phyloP scores from a whole-genome alignment of 768 basidiomycete genomes.

The Suillus variegatus region DNA sequence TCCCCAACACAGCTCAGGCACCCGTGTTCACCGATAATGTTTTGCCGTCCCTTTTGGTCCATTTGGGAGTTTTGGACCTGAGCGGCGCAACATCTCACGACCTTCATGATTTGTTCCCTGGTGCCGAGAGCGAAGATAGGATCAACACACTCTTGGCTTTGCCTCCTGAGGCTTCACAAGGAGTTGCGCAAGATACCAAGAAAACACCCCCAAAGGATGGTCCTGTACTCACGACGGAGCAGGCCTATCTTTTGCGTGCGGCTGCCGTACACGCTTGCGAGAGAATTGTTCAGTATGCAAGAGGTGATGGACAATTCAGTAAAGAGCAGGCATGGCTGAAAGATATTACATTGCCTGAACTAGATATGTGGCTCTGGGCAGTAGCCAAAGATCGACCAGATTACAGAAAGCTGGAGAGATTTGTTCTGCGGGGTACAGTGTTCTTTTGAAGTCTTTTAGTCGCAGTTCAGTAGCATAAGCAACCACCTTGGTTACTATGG shows the following conservation, averaged over 20 bases:
- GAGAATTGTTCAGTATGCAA: conserved; percentile 59
- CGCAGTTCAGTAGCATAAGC: background rate
- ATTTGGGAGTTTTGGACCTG: conserved; percentile 74
- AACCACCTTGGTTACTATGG: background rate
- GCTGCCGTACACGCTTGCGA: conserved; percentile 82
- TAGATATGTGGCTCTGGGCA: conserved; percentile 84
- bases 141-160: conserved; percentile 43
- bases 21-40: conserved; percentile 84
- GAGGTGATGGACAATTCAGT: conserved; percentile 22
- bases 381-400: conserved; percentile 78
- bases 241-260: conserved; percentile 75
- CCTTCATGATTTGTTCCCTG: conserved; percentile 51
- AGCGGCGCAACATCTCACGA: conserved; percentile 43
- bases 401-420: conserved; percentile 65
- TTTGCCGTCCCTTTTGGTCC: conserved; percentile 77
- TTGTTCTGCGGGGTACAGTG: conserved; percentile 63
- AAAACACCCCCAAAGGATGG: conserved; percentile 40
- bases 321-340: conserved; percentile 50
- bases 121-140: conserved; percentile 38
- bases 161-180: conserved; percentile 14
- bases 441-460: conserved; percentile 74
- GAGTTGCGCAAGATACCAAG: conserved; percentile 10
- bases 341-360: conserved; percentile 54
- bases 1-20: conserved; percentile 57
- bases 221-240: conserved; percentile 55